Evolutionary conservation across 106 monocot genomes (phyloP).

Genomic region (Amphibolis antarctica): DNA sequence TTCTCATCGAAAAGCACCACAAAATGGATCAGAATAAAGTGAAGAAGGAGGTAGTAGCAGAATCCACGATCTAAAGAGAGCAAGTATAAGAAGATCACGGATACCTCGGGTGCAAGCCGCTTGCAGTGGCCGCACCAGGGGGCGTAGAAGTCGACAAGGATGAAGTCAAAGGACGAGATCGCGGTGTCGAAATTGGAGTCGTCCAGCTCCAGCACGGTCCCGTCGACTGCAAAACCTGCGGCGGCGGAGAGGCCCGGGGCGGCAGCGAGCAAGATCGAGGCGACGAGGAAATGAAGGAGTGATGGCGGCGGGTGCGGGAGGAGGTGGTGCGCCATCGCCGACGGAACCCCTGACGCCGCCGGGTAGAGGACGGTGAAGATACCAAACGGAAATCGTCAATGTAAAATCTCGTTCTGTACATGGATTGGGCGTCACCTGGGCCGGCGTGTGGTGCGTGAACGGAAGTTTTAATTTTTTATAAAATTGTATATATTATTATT

Average conservation of each 20-base stretch:
- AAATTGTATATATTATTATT: no score
- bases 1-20: no score
- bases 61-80: no score
- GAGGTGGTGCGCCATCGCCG: not conserved
- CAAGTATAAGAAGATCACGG: not conserved
- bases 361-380: not conserved
- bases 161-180: conserved; percentile 47
- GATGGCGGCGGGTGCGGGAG: not conserved
- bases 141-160: conserved; percentile 92
- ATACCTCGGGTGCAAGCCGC: conserved; percentile 67
- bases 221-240: conserved; percentile 26
- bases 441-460: no score
- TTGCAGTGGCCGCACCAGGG: conserved; percentile 99
- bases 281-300: conserved; percentile 1
- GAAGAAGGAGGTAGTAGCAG: no score
- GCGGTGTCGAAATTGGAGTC: conserved; percentile 59
- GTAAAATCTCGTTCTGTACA: no score
- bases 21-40: no score
- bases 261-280: conserved; percentile 8
- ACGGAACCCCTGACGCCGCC: not conserved
- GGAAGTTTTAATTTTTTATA: no score
- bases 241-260: not conserved
- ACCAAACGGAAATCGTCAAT: no score
- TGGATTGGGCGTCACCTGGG: no score
- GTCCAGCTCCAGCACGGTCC: conserved; percentile 62